These are phyloP conservation scores for Epichloe hybrida DNA, from an alignment of 2,329 filamentous ascomycete species.

Conservation along the genomic window DNA sequence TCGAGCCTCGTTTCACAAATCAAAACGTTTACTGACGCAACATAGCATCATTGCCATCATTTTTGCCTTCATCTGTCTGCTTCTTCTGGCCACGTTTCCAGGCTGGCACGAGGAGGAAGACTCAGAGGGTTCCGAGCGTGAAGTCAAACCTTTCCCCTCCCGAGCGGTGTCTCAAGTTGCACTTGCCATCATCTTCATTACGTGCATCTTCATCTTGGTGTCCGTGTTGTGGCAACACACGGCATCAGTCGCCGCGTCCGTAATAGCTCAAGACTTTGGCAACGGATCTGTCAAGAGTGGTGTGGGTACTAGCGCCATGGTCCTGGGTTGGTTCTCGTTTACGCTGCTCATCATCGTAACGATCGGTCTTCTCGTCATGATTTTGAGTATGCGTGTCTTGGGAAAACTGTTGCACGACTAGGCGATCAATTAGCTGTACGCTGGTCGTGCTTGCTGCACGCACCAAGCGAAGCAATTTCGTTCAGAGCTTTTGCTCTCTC, in stretches of 20 bases:
- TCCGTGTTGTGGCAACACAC: constrained; percentile 84
- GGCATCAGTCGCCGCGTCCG: constrained; percentile 85
- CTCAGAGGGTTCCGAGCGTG: constrained; percentile 65
- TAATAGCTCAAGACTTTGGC: constrained; percentile 83
- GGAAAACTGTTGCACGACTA: constrained; percentile 36
- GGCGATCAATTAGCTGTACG: background rate
- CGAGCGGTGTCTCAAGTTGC: constrained; percentile 86
- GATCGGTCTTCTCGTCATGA: constrained; percentile 91
- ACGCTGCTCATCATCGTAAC: constrained; percentile 87
- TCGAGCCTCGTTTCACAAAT: too few species aligned
- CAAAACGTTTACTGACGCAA: background rate
- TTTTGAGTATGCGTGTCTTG: constrained; percentile 77
- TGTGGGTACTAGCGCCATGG: constrained; percentile 90
- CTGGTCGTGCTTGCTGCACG: background rate
- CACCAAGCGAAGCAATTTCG: background rate
- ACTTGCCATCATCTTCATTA: constrained; percentile 78
- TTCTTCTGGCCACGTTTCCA: constrained; percentile 90
- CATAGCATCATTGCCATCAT: constrained; percentile 88
- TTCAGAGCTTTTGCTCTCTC: background rate
- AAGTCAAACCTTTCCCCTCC: constrained; percentile 89
- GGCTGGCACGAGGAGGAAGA: constrained; percentile 92
- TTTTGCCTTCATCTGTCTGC: constrained; percentile 89
- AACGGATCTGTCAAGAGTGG: constrained; percentile 80
- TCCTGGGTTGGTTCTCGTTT: constrained; percentile 95
- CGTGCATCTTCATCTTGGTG: constrained; percentile 59